Evolutionary conservation across 1,139 yeast genomes (phyloP).

Genomic region (Kluyveromyces marxianus): DNA sequence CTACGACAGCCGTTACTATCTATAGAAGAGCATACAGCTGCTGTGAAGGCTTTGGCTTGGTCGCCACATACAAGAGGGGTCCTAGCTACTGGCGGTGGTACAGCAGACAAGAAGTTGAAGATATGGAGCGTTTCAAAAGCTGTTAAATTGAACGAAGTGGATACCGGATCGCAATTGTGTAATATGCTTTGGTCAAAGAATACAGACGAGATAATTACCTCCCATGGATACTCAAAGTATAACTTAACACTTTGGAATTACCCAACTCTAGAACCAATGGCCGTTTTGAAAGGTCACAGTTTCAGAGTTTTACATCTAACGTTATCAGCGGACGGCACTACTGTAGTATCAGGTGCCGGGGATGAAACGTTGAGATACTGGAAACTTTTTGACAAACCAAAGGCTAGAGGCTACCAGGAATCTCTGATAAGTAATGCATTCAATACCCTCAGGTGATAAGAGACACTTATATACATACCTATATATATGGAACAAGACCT

Average conservation of each 20-base stretch:
- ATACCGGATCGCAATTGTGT: conserved; percentile 95
- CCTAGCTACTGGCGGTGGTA: conserved; percentile 94
- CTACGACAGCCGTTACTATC: conserved; percentile 62
- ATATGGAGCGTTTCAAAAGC: conserved; percentile 92
- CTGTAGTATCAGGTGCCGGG: conserved; percentile 98
- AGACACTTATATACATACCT: conserved; percentile 5
- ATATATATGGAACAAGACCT: too few relatives aligned
- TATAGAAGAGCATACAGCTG: conserved; percentile 83
- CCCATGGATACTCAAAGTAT: conserved; percentile 90
- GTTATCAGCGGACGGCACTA: conserved; percentile 93
- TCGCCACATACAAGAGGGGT: conserved; percentile 94
- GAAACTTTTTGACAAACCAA: conserved; percentile 80
- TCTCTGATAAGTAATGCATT: conserved; percentile 72
- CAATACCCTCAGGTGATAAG: conserved; percentile 54
- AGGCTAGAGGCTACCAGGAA: conserved; percentile 45
- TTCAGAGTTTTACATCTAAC: conserved; percentile 85
- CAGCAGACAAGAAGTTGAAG: conserved; percentile 84
- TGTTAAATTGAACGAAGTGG: conserved; percentile 61
- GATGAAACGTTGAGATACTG: conserved; percentile 93
- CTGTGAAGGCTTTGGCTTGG: conserved; percentile 96
- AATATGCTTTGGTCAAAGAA: conserved; percentile 89
- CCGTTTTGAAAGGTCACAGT: conserved; percentile 90
- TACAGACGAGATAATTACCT: conserved; percentile 85
- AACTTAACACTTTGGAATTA: conserved; percentile 94
- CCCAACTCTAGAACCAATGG: conserved; percentile 87